Evolutionary conservation across 2,329 filamentous ascomycete species (phyloP).

Genomic region (Alternaria infectoria): DNA sequence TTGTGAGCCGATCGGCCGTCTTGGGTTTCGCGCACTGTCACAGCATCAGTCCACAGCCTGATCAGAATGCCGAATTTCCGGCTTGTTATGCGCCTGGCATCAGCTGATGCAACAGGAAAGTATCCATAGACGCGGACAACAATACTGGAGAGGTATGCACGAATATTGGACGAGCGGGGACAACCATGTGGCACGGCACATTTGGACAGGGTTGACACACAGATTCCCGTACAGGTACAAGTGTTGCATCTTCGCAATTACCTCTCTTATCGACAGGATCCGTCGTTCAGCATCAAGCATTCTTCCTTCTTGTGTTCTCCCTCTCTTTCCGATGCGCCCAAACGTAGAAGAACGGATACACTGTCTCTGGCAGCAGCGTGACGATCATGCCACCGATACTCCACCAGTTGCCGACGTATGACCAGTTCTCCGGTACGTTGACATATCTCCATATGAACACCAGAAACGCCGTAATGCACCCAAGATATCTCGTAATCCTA

Average conservation of each 20-base stretch:
- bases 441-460: slow-evolving; percentile 51
- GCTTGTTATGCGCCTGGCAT: background rate
- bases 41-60: background rate
- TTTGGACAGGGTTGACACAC: background rate
- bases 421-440: slow-evolving; percentile 49
- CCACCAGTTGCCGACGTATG: slow-evolving; percentile 45
- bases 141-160: background rate
- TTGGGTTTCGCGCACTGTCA: slow-evolving; percentile 6
- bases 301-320: slow-evolving; percentile 13
- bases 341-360: slow-evolving; percentile 50
- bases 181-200: background rate
- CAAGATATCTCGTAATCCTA: slow-evolving; percentile 49
- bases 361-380: slow-evolving; percentile 48
- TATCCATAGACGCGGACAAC: background rate
- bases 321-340: slow-evolving; percentile 36
- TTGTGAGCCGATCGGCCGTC: slow-evolving; percentile 14
- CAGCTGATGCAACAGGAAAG: background rate
- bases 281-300: slow-evolving; percentile 1
- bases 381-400: slow-evolving; percentile 44
- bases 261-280: background rate
- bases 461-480: slow-evolving; percentile 47
- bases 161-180: background rate
- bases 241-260: background rate
- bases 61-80: slow-evolving; percentile 1
- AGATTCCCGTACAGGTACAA: background rate